phyloP scores from a whole-genome alignment of 108 stramenopile species.

The Nitzschia putrida region DNA sequence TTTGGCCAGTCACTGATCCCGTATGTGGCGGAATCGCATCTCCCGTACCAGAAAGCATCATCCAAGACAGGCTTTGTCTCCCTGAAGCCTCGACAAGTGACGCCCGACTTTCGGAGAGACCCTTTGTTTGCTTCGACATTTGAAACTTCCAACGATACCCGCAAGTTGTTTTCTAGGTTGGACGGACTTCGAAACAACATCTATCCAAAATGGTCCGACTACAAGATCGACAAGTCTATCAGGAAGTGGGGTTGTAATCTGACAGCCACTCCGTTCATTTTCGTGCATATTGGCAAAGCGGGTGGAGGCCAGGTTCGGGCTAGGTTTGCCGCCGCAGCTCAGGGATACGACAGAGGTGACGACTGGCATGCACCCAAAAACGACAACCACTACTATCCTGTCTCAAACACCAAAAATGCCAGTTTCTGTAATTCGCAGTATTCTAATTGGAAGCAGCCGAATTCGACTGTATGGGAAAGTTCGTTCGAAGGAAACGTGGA shows the following conservation, averaged over 20 bases:
- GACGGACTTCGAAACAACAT: background rate
- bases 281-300: conserved; percentile 53
- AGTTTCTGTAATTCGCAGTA: conserved; percentile 35
- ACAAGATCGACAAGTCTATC: conserved; percentile 27
- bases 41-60: no score
- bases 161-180: background rate
- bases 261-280: conserved; percentile 45
- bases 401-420: conserved; percentile 2
- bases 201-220: background rate
- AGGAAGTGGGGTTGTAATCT: conserved; percentile 50
- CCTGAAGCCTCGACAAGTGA: no score
- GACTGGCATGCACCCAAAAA: conserved; percentile 16
- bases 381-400: conserved; percentile 39
- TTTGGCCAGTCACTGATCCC: no score
- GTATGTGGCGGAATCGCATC: no score
- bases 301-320: conserved; percentile 44
- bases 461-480: background rate
- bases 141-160: no score
- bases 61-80: no score
- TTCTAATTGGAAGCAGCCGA: conserved; percentile 9
- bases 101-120: no score
- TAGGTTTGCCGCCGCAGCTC: conserved; percentile 39
- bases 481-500: conserved; percentile 32
- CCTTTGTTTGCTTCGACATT: no score
- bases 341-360: conserved; percentile 19